Evolutionary conservation across 2,329 filamentous ascomycete genomes (phyloP), one percentile per base, ranked within the genome.

Genomic region (Teratosphaeria pseudoeucalypti): DNA sequence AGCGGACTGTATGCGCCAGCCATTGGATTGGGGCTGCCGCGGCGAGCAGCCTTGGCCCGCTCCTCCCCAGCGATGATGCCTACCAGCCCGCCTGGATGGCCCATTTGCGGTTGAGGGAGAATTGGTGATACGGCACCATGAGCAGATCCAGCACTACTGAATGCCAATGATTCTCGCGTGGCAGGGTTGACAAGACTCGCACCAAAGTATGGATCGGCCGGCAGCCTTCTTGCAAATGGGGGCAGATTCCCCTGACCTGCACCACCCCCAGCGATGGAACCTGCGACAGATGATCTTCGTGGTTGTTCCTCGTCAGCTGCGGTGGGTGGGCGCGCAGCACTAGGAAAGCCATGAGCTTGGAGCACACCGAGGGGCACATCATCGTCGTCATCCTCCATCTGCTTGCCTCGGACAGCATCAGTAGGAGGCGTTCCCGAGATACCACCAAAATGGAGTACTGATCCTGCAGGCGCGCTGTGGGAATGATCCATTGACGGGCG

Each of bases 11-110:
- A 67, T 2, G 58, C 56, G 26, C 68, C 65, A 55, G 67, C 66
- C 19, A 64, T 62, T 12, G 84, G 73, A 61, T 87, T 88, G 3
- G 90, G 89, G 68, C 87, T 94, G 37, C 89, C 90, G 68, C 90
- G 81, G 66, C 90, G 81, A 79, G 90, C 79, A 34, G 90, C 90
- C 64, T 86, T 82, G 49, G 87, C 87, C 55, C 89, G 82, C 72
- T 95, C 90, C 74, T 95, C 90, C 57, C 79, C 88, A 37, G 89
- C 89, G 74, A 96, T 96, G 9, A 96, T 89, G 10, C 90, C 90
- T 23, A 96, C 87, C 11, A 96, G 79, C 11, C 91, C 91, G 52
- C 89, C 90, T 0, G 88, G 87, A 16, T 87, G 87, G 9, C 78
- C 70, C 59, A 62, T 63, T 43, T 62, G 59, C n/a, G 61, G 55